These are phyloP conservation scores for Aureobasidium melanogenum DNA, from an alignment of 2,329 filamentous ascomycete species.

Conservation along the genomic window DNA sequence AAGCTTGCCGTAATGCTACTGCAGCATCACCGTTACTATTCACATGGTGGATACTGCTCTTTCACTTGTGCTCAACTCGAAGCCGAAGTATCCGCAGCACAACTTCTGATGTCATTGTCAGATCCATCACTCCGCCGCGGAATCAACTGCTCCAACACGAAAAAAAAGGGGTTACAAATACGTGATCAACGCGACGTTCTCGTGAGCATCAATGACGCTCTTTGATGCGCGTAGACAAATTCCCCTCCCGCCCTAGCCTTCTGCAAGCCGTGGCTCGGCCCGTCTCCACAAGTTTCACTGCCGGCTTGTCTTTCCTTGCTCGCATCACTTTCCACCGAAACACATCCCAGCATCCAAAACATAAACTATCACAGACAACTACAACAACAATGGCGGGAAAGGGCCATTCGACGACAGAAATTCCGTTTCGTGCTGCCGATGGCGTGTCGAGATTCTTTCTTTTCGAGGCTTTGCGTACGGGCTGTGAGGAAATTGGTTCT, in stretches of 20 bases:
- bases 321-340: conserved; percentile 4
- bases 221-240: neutral
- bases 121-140: neutral
- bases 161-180: neutral
- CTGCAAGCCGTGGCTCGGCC: neutral
- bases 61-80: neutral
- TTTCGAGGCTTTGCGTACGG: conserved; percentile 2
- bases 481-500: neutral
- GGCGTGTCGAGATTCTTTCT: conserved; percentile 4
- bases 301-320: neutral
- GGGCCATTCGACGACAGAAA: neutral
- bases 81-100: too few relatives aligned
- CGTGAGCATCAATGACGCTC: neutral
- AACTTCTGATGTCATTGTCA: neutral
- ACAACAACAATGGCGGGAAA: neutral
- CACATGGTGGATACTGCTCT: neutral
- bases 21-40: neutral
- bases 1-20: neutral
- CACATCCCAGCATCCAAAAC: neutral
- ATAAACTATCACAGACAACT: too few relatives aligned
- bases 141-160: neutral
- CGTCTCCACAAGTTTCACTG: neutral
- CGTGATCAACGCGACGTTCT: neutral
- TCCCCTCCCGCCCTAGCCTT: neutral
- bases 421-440: neutral